Evolutionary conservation across 768 basidiomycete species (phyloP).

Genomic region (Leccinellum rugosiceps): DNA sequence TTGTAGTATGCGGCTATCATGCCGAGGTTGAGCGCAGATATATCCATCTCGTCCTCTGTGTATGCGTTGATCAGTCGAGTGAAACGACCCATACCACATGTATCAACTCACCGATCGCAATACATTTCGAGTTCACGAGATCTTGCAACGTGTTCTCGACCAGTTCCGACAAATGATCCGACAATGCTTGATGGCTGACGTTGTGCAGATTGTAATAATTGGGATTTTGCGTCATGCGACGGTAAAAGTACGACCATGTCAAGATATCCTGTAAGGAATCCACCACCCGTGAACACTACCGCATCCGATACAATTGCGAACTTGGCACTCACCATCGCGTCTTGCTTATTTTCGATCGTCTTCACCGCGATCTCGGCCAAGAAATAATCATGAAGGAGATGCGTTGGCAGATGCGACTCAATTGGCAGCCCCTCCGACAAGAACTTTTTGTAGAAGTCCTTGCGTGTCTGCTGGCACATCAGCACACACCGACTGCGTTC

Average conservation of each 20-base stretch:
- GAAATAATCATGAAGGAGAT: conserved; percentile 94
- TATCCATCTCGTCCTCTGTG: conserved; percentile 87
- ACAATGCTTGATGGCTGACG: conserved; percentile 92
- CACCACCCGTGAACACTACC: not conserved
- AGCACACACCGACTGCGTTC: conserved; percentile 89
- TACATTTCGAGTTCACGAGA: conserved; percentile 92
- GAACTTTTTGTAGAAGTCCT: conserved; percentile 99
- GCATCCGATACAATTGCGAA: not conserved
- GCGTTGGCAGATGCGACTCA: conserved; percentile 89
- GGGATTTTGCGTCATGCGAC: conserved; percentile 96
- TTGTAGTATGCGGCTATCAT: conserved; percentile 99
- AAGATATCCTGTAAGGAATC: conserved; percentile 69
- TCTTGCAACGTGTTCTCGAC: conserved; percentile 93
- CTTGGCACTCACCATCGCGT: conserved; percentile 67
- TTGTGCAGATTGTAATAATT: conserved; percentile 94
- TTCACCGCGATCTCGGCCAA: conserved; percentile 97
- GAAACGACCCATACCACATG: not conserved
- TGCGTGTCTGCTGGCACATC: conserved; percentile 97
- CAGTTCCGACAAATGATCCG: conserved; percentile 92
- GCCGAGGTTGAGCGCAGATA: conserved; percentile 87
- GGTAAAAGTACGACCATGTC: conserved; percentile 99
- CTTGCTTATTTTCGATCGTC: conserved; percentile 99
- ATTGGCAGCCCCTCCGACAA: conserved; percentile 95
- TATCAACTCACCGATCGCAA: conserved; percentile 65
- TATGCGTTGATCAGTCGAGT: not conserved